These are phyloP conservation scores for Entonaema liquescens DNA, from an alignment of 495 filamentous ascomycete genomes.

Conservation along the genomic window DNA sequence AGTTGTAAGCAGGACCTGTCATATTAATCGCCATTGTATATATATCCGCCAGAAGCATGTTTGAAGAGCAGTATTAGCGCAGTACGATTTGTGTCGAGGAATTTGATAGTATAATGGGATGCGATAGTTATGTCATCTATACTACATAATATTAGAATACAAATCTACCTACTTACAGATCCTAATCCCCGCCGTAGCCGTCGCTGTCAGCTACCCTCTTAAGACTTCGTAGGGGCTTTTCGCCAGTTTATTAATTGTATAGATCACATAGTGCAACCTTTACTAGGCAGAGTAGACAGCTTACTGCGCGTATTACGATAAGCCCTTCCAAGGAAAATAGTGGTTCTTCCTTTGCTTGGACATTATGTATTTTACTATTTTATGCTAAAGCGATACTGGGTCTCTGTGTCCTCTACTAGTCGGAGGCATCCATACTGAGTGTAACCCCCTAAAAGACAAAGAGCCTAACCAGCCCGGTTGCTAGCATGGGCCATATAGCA, in stretches of 20 bases:
- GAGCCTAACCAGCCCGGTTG: background rate
- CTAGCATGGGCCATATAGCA: background rate
- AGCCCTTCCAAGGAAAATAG: background rate
- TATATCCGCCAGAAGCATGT: constrained; percentile 4
- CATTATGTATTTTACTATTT: no score
- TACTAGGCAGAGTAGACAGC: no score
- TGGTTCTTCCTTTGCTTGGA: no score
- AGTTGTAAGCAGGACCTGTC: constrained; percentile 59
- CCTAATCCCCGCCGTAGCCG: no score
- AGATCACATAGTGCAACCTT: no score
- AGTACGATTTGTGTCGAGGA: background rate
- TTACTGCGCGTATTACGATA: background rate
- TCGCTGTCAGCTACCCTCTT: no score
- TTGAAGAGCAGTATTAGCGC: background rate
- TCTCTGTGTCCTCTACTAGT: no score
- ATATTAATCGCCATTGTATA: constrained; percentile 8
- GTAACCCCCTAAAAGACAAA: background rate
- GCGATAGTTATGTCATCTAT: background rate
- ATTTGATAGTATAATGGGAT: background rate
- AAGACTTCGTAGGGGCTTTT: no score
- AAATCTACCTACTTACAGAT: no score
- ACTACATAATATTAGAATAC: background rate
- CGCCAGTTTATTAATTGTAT: no score
- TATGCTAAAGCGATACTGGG: no score
- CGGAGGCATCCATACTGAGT: background rate